Base-by-base conservation (phyloP, 2,329 filamentous ascomycete species). In the Pyrenochaeta sp. region DNA sequence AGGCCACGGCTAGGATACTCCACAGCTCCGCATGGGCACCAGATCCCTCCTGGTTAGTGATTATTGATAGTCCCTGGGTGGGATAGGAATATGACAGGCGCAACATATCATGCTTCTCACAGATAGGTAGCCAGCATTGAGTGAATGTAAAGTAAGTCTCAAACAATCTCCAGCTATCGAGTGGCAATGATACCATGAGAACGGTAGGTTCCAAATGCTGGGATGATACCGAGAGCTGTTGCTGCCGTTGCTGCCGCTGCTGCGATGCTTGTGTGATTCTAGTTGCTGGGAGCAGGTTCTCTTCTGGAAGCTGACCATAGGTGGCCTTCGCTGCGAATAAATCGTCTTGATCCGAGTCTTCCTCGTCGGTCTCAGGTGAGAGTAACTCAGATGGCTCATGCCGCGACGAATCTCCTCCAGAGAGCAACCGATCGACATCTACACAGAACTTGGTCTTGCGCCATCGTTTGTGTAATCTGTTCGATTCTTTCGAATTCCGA, bases 111-210 rank as follows among this genome's bases (percentile, higher is more conserved):
- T 86, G 81, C 50, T 85, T 87, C 51, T 90, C 85, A 8, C 87
- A 75, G 18, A 92, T 84, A 0, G 88, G 88, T 18, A 92, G 77
- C 88, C 88, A 92, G 39, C 81, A 84, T 63, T 91, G 86, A 0
- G 85, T 89, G 56, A 89, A 89, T 1, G 86, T 82, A 47, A 89
- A 88, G 63, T 90, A 91, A 4, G 87, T 78, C 53, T 90, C 86
- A 26, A 91, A 72, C 3, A 91, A 76, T 2, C 79, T 75, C 74
- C 77, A 84, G 61, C 78, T 81, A 58, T 82, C 79, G 11, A 67
- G 60, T 11, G 79, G 84, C 0, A 87, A 71, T 27, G 42, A 40
- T 23, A 41, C 48, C 6, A 41, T 26, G 14, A 30, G 8, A 11
- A 10, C 6, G 9, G 29, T 27, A 23, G 17, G 10, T 1, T 20